Evolutionary conservation across 768 basidiomycete species (phyloP), one percentile per base, ranked within the genome.

Genomic region (Amanita subjunquillea): DNA sequence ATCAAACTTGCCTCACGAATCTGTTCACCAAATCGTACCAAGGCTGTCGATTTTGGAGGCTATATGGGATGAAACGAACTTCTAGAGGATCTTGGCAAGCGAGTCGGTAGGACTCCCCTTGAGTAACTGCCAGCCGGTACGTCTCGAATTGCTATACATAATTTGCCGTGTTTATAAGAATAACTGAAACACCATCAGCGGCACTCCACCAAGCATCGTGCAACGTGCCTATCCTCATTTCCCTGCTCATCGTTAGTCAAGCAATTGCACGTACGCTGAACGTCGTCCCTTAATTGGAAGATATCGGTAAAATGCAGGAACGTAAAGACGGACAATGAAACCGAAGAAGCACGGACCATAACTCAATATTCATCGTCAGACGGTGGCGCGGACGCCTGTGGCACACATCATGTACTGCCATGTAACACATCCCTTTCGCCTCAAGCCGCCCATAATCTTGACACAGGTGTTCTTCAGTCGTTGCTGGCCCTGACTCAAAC

Each of bases 401-500:
- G 70, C 9, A 63, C 65, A 5, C 65, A 5, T 53, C 54, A 15
- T 78, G 76, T 75, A 42, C 23, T 23, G 55, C 39, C 39, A 25
- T 43, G 32, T 4, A 32, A 32, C 10, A 15, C 23, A 20, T 25
- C 6, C 27, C 25, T 15, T 25, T 44, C 9, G 20, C 20, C 23
- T 42, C 10, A 13, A 42, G 12, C 17, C 44, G 27, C 29, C 8
- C 27, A 29, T 15, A 15, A 45, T 30, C 27, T 20, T 15, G n/a
- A 17, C 17, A 23, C 40, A 71, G 72, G 73, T 78, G 74, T 66
- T 78, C 75, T 8, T 72, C 72, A 2, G 56, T 72, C 2, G 74
- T 72, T 17, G 73, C 73, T 58, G 76, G 74, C 30, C 76, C 75
- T 1, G 63, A 74, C 60, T 72, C 73, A 3, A 70, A 72, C 53